These are phyloP conservation scores for Macrolepiota fuliginosa DNA, from an alignment of 768 basidiomycete genomes.

Conservation along the genomic window DNA sequence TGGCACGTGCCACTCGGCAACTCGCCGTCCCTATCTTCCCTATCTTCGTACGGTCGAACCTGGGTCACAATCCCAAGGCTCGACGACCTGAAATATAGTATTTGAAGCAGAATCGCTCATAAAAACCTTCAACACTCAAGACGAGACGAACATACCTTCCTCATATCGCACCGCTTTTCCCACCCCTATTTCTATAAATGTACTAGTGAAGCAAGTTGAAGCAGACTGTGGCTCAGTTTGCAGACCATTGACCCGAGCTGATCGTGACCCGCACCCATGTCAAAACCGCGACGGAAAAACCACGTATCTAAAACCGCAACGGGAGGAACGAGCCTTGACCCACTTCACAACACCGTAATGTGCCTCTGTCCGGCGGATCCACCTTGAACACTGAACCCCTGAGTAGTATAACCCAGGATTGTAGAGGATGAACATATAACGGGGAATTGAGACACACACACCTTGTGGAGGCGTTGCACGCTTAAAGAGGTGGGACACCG, in stretches of 20 bases:
- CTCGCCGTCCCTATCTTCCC: neutral
- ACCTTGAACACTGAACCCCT: neutral
- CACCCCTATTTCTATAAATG: conserved; percentile 1
- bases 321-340: neutral
- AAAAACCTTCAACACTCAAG: neutral
- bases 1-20: conserved; percentile 9
- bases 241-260: too few species aligned
- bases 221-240: too few species aligned
- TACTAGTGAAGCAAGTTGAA: too few species aligned
- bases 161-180: neutral
- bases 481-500: neutral
- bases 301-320: neutral
- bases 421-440: too few species aligned
- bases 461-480: too few species aligned
- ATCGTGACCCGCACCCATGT: neutral
- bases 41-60: neutral
- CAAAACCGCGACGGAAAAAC: neutral
- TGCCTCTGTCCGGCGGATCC: neutral
- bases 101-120: too few species aligned
- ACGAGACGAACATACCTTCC: neutral
- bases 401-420: too few species aligned
- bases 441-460: too few species aligned
- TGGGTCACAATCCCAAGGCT: neutral
- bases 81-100: neutral
- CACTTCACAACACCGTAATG: neutral